Percentiles rank a stretch among this genome's conserved stretches.
phyloP scores from a whole-genome alignment of 2,329 filamentous ascomycete species.

The Colletotrichum sp. region DNA sequence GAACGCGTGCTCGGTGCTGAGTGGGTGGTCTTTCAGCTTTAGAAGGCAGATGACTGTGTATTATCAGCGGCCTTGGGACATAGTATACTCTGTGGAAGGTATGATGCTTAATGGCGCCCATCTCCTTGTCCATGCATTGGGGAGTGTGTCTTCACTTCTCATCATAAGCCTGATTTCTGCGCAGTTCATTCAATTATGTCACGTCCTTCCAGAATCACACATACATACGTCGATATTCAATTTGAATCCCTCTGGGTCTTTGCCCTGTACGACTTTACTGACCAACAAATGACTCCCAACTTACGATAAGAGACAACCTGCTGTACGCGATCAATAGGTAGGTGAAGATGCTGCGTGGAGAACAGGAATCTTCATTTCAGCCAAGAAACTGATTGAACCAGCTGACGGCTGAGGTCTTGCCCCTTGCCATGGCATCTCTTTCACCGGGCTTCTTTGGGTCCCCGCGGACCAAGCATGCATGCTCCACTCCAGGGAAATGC shows the following conservation, averaged over 20 bases:
- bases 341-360: background rate
- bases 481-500: conserved; percentile 48
- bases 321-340: background rate
- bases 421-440: conserved; percentile 44
- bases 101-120: background rate
- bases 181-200: background rate
- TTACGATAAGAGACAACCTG: background rate
- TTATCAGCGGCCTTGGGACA: background rate
- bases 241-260: background rate
- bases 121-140: background rate
- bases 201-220: background rate
- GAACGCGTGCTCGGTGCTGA: background rate
- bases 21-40: background rate
- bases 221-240: background rate
- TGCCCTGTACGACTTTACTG: background rate
- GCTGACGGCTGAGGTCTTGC: conserved; percentile 44
- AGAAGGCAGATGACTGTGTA: background rate
- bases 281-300: background rate
- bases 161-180: background rate
- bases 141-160: background rate
- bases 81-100: background rate
- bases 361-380: background rate
- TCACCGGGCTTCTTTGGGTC: conserved; percentile 39
- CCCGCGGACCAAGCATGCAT: conserved; percentile 45
- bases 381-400: conserved; percentile 38